These are phyloP conservation scores for Fusarium tjaetaba DNA, from an alignment of 2,329 filamentous ascomycete species.

Conservation along the genomic window DNA sequence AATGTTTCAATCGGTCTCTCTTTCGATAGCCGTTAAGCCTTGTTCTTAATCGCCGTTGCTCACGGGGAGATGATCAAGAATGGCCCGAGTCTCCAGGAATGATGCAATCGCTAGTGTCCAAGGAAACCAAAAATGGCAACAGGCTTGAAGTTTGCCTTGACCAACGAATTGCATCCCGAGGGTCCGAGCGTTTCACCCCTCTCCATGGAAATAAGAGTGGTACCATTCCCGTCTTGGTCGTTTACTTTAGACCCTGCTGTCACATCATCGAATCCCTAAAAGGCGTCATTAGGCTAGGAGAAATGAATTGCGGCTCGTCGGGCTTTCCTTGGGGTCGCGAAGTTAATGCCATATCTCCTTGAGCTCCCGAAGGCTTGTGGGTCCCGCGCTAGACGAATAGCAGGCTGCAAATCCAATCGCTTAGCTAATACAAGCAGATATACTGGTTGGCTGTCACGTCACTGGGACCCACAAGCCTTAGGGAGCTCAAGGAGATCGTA, in stretches of 20 bases:
- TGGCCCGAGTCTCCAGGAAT: neutral
- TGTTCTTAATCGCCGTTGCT: neutral
- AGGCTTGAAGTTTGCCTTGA: neutral
- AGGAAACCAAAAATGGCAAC: neutral
- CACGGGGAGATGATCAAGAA: slow-evolving; percentile 18
- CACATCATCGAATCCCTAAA: slow-evolving; percentile 32
- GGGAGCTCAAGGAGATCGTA: no score
- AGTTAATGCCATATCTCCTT: neutral
- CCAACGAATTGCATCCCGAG: slow-evolving; percentile 3
- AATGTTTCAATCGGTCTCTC: neutral
- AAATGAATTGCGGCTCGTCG: slow-evolving; percentile 27
- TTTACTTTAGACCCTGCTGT: slow-evolving; percentile 9
- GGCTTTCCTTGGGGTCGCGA: neutral
- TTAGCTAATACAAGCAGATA: no score
- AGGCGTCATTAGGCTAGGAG: slow-evolving; percentile 31
- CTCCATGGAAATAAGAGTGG: slow-evolving; percentile 12
- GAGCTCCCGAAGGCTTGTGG: no score
- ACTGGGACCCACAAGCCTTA: no score
- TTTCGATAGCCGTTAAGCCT: neutral
- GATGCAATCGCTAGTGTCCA: slow-evolving; percentile 3
- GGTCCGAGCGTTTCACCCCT: slow-evolving; percentile 2
- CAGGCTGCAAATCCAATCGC: no score
- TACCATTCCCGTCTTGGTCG: slow-evolving; percentile 1
- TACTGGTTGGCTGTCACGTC: no score
- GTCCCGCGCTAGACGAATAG: no score